Evolutionary conservation across 2,329 filamentous ascomycete species (phyloP).

Genomic region (Exophiala sp.): DNA sequence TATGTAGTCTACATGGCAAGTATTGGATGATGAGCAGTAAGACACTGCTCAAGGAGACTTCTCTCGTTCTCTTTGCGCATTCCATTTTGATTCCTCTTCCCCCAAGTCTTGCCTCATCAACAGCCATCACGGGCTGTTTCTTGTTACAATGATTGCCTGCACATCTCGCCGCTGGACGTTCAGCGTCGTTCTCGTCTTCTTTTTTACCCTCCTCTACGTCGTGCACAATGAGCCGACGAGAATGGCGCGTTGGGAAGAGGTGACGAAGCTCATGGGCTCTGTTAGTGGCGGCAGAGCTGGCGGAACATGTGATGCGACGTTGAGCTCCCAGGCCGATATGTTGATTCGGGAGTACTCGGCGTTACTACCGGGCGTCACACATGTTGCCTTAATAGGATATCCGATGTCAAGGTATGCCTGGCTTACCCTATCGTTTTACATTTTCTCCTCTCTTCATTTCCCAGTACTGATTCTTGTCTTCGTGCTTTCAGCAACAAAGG

Average conservation of each 20-base stretch:
- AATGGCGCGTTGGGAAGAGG: not conserved
- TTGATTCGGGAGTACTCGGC: not conserved
- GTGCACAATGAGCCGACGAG: not conserved
- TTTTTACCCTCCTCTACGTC: not conserved
- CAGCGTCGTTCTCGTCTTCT: not conserved
- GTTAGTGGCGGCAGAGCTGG: not conserved
- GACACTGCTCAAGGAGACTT: too few relatives aligned
- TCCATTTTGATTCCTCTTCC: too few relatives aligned
- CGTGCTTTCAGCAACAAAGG: not conserved
- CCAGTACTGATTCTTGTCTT: too few relatives aligned
- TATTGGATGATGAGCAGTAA: too few relatives aligned
- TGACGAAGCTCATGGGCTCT: not conserved
- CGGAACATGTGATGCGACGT: not conserved
- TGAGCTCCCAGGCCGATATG: not conserved
- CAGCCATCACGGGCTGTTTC: too few relatives aligned
- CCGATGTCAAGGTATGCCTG: not conserved
- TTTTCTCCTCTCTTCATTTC: not conserved
- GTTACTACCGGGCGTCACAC: not conserved
- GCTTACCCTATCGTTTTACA: too few relatives aligned
- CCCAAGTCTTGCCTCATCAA: too few relatives aligned
- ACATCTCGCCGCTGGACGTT: too few relatives aligned
- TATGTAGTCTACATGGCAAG: too few relatives aligned
- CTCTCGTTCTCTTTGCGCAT: too few relatives aligned
- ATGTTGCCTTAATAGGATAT: not conserved
- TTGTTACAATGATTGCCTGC: too few relatives aligned